A percentile compares a stretch with the other conserved stretches of the same genome.
These are phyloP conservation scores for Rhizophora mangle DNA, from an alignment of 345 rosid species.

Conservation along the genomic window DNA sequence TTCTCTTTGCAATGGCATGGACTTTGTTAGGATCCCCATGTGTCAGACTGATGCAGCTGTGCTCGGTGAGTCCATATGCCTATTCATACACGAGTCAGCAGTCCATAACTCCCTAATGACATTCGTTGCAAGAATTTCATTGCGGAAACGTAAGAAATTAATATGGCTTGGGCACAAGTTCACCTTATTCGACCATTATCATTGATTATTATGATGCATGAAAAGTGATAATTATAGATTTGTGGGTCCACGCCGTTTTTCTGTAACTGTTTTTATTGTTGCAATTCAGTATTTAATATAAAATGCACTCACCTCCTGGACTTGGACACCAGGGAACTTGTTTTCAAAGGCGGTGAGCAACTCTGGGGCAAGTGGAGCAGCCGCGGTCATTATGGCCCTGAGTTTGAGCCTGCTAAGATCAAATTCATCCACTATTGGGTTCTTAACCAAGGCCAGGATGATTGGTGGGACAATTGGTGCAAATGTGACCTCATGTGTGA, in stretches of 20 bases:
- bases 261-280: no score
- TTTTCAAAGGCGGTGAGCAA: slow-evolving; percentile 59
- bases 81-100: slow-evolving; percentile 4
- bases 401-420: slow-evolving; percentile 79
- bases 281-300: no score
- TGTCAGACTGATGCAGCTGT: slow-evolving; percentile 87
- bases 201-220: no score
- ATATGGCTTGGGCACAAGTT: no score
- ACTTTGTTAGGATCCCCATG: slow-evolving; percentile 60
- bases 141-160: no score
- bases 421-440: slow-evolving; percentile 77
- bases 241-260: no score
- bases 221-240: no score
- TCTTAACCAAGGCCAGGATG: slow-evolving; percentile 70
- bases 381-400: slow-evolving; percentile 80
- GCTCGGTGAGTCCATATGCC: slow-evolving; percentile 98
- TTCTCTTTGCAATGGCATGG: slow-evolving; percentile 62
- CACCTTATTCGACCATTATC: no score
- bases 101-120: no score
- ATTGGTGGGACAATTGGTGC: slow-evolving; percentile 94
- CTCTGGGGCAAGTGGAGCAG: slow-evolving; percentile 88
- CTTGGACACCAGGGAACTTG: slow-evolving; percentile 76
- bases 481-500: slow-evolving; percentile 68
- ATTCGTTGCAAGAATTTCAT: no score
- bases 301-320: slow-evolving; percentile 61